phyloP scores from a whole-genome alignment of 176 grass and related monocot genomes.

The Areca catechu region DNA sequence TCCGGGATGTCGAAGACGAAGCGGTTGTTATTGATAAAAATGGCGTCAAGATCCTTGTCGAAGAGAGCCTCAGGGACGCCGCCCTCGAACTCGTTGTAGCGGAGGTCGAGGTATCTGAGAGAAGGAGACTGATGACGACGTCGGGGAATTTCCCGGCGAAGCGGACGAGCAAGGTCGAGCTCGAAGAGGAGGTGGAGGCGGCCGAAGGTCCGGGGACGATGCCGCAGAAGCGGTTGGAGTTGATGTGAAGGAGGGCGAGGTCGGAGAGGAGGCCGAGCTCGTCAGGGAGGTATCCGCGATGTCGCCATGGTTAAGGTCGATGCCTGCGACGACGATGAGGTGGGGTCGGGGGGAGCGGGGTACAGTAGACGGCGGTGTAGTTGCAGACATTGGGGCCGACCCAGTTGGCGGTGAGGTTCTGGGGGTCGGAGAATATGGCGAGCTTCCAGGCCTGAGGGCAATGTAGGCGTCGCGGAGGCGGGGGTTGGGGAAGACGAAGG shows the following conservation, averaged over 20 bases:
- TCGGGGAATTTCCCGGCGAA: conserved; percentile 68
- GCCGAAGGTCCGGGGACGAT: conserved; percentile 32
- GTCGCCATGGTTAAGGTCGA: conserved; percentile 94
- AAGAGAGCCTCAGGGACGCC: conserved; percentile 54
- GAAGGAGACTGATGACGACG: conserved; percentile 30
- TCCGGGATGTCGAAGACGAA: conserved; percentile 67
- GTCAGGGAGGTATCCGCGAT: conserved; percentile 79
- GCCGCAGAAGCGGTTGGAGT: conserved; percentile 98
- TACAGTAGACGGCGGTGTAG: conserved; percentile 70
- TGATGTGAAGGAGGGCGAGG: conserved; percentile 75
- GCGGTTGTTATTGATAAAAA: conserved; percentile 75
- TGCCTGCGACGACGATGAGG: conserved; percentile 60
- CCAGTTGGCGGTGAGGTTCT: conserved; percentile 66
- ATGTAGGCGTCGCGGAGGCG: conserved; percentile 67
- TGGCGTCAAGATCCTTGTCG: conserved; percentile 55
- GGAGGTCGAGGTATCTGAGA: conserved; percentile 53
- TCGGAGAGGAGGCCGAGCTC: conserved; percentile 54
- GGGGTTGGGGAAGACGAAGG: conserved; percentile 44
- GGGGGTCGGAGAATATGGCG: conserved; percentile 76
- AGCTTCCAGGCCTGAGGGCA: conserved; percentile 68
- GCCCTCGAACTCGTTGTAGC: conserved; percentile 76
- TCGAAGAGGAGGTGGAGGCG: conserved; percentile 47
- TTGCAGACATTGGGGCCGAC: conserved; percentile 55
- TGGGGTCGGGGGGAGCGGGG: conserved; percentile 31
- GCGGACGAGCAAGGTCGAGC: conserved; percentile 86